Evolutionary conservation across 164 flowering plant genomes (phyloP).

Genomic region (Vitis rupestris): DNA sequence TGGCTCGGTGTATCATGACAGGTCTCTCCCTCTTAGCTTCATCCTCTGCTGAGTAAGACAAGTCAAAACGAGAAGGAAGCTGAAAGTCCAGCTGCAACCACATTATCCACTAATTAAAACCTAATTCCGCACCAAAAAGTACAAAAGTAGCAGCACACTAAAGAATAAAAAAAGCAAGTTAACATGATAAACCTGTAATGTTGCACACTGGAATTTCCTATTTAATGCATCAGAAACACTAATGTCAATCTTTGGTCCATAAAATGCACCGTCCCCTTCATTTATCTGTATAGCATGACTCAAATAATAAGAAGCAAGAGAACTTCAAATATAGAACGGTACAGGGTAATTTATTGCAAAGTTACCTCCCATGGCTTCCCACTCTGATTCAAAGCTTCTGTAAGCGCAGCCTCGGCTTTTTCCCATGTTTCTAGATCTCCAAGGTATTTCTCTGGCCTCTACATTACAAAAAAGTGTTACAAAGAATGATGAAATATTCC

Average conservation of each 20-base stretch:
- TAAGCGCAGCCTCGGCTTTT: conserved; percentile 81
- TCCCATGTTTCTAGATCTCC: conserved; percentile 91
- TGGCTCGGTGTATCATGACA: conserved; percentile 97
- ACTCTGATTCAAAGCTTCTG: conserved; percentile 85
- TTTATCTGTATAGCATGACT: conserved; percentile 49
- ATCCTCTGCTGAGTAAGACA: conserved; percentile 93
- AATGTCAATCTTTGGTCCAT: conserved; percentile 98
- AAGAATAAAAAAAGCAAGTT: neutral
- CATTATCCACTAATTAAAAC: neutral
- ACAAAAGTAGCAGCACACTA: no score
- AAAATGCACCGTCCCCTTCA: conserved; percentile 99
- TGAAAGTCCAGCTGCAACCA: conserved; percentile 91
- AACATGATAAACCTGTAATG: conserved; percentile 64
- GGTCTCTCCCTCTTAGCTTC: conserved; percentile 89
- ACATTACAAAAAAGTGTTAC: neutral
- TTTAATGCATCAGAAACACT: conserved; percentile 92
- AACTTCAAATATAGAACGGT: no score
- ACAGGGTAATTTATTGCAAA: neutral
- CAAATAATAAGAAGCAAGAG: neutral
- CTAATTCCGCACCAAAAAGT: no score
- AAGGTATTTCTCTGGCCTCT: conserved; percentile 94
- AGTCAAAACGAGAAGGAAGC: conserved; percentile 82
- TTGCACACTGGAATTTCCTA: conserved; percentile 97
- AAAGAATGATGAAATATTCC: no score
- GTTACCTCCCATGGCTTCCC: conserved; percentile 93